Percentiles rank a stretch among this genome's conserved stretches.
phyloP scores from a whole-genome alignment of 1,139 yeast species.

The Geotrichum carabidarum region DNA sequence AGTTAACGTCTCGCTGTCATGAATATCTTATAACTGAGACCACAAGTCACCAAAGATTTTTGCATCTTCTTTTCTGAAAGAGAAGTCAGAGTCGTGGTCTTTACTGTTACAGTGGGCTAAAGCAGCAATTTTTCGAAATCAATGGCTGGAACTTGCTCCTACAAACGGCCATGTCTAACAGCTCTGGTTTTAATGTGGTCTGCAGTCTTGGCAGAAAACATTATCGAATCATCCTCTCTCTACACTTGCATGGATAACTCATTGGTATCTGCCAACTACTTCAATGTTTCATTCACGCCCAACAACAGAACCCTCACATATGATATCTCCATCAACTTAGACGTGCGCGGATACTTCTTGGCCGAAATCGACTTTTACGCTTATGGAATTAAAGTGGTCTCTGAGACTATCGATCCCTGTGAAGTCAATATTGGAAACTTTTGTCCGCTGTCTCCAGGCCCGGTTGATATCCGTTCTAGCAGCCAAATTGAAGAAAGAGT shows the following conservation, averaged over 20 bases:
- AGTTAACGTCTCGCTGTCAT: no score
- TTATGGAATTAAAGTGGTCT: conserved; percentile 70
- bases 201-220: conserved; percentile 21
- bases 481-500: conserved; percentile 45
- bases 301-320: conserved; percentile 57
- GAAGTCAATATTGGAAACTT: conserved; percentile 44
- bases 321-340: conserved; percentile 72
- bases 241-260: conserved; percentile 93
- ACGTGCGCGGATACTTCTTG: conserved; percentile 65
- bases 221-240: conserved; percentile 46
- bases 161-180: not conserved
- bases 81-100: no score
- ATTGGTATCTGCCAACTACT: conserved; percentile 72
- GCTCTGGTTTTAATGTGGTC: not conserved
- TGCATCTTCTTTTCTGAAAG: no score
- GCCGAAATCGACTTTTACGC: conserved; percentile 68
- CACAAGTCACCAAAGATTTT: no score
- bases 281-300: conserved; percentile 72
- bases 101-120: no score
- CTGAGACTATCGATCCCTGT: conserved; percentile 62
- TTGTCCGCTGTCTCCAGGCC: conserved; percentile 86
- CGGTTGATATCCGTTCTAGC: conserved; percentile 62
- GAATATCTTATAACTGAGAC: no score
- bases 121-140: no score
- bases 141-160: no score